phyloP scores from a whole-genome alignment of 345 rosid species.

The Aquilaria yunnanensis region DNA sequence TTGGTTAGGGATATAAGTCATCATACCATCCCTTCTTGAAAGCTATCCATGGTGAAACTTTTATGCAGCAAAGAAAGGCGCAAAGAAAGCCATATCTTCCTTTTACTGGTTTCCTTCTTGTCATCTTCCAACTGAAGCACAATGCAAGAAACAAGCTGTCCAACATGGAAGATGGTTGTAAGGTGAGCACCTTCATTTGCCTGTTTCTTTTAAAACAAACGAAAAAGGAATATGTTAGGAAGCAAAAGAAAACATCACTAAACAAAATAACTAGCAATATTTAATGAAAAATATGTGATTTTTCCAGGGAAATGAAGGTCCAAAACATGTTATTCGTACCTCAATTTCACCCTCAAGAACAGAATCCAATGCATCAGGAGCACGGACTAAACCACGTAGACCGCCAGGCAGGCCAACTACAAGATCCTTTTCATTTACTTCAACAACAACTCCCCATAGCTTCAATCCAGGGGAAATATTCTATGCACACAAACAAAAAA shows the following conservation, averaged over 20 bases:
- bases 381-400: slow-evolving; percentile 86
- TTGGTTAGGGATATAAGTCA: too few relatives aligned
- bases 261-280: background rate
- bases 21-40: slow-evolving; percentile 93
- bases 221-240: background rate
- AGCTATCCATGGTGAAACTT: slow-evolving; percentile 60
- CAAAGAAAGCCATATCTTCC: slow-evolving; percentile 87
- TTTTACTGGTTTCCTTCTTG: slow-evolving; percentile 65
- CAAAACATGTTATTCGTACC: slow-evolving; percentile 29
- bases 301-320: background rate
- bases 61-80: slow-evolving; percentile 74
- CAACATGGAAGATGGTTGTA: slow-evolving; percentile 43
- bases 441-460: slow-evolving; percentile 89
- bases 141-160: slow-evolving; percentile 87
- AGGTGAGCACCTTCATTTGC: slow-evolving; percentile 47
- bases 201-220: slow-evolving; percentile 29
- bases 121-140: slow-evolving; percentile 82
- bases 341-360: slow-evolving; percentile 41
- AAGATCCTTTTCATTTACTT: slow-evolving; percentile 91
- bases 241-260: background rate
- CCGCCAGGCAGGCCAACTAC: slow-evolving; percentile 89
- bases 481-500: slow-evolving; percentile 31
- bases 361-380: slow-evolving; percentile 67
- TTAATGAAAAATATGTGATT: background rate
- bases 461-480: slow-evolving; percentile 93